Evolutionary conservation across 352 stramenopile genomes (phyloP).

Genomic region (Phytophthora cajani): DNA sequence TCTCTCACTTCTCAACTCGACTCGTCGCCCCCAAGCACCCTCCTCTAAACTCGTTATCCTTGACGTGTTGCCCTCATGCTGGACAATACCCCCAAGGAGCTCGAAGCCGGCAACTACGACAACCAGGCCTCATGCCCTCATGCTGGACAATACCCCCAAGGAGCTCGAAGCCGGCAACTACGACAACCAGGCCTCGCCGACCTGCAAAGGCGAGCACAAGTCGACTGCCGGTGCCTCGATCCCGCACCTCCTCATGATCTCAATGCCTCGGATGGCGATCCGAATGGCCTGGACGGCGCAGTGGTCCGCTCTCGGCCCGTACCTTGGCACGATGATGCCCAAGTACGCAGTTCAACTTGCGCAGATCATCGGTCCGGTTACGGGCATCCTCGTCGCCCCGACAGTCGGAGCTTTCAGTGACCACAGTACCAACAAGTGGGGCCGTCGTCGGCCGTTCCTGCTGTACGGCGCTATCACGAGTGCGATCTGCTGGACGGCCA

Average conservation of each 20-base stretch:
- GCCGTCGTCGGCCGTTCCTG: conserved; percentile 35
- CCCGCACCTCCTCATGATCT: conserved; percentile 31
- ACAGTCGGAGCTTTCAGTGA: conserved; percentile 33
- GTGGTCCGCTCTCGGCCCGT: conserved; percentile 34
- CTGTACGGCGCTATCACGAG: conserved; percentile 30
- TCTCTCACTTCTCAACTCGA: conserved; percentile 21
- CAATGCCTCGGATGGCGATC: conserved; percentile 39
- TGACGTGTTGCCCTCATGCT: conserved; percentile 4
- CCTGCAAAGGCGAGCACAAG: conserved; percentile 21
- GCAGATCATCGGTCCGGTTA: conserved; percentile 33
- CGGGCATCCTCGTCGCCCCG: conserved; percentile 31
- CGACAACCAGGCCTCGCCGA: conserved; percentile 21
- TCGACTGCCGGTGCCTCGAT: conserved; percentile 27
- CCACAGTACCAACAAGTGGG: conserved; percentile 30
- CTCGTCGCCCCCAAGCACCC: conserved; percentile 1
- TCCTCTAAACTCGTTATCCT: background rate
- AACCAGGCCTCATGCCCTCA: conserved; percentile 18
- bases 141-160: conserved; percentile 17
- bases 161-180: conserved; percentile 33
- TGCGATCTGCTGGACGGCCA: conserved; percentile 53
- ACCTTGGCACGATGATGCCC: conserved; percentile 35
- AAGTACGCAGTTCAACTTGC: conserved; percentile 37
- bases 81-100: conserved; percentile 20
- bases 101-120: conserved; percentile 32
- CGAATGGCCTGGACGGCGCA: conserved; percentile 34